phyloP scores from a whole-genome alignment of 495 filamentous ascomycete species.

The Staphylotrichum longicolle region DNA sequence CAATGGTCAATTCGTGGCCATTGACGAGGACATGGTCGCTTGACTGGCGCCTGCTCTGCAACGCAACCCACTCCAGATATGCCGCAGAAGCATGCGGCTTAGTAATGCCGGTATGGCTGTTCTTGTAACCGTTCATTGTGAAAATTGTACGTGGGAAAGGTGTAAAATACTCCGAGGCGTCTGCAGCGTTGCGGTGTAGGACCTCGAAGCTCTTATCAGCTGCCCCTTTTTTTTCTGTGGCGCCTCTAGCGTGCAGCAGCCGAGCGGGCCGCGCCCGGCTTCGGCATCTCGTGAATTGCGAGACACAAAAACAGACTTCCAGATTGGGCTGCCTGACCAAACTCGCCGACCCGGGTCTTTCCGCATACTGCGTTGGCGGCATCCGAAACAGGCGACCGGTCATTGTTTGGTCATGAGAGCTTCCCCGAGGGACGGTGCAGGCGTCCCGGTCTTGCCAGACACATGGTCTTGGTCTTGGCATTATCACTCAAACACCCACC shows the following conservation, averaged over 20 bases:
- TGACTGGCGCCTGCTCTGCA: background rate
- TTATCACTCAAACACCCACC: too few species aligned
- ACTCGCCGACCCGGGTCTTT: background rate
- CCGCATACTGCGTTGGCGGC: too few species aligned
- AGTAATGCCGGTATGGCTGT: too few species aligned
- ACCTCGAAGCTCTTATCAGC: background rate
- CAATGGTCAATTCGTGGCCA: constrained; percentile 14
- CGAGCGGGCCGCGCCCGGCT: background rate
- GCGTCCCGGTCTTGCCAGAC: too few species aligned
- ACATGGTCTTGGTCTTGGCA: too few species aligned
- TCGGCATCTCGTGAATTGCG: background rate
- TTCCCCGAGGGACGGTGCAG: too few species aligned
- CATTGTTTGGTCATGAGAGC: too few species aligned
- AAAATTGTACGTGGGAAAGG: too few species aligned
- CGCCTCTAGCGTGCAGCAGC: constrained; percentile 2
- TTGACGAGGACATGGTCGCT: constrained; percentile 3
- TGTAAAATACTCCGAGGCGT: too few species aligned
- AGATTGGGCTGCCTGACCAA: background rate
- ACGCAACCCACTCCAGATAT: constrained; percentile 17
- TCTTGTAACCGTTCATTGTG: too few species aligned
- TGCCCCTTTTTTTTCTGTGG: constrained; percentile 1
- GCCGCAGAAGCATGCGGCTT: constrained; percentile 18
- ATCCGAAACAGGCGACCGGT: too few species aligned
- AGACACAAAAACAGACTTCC: background rate
- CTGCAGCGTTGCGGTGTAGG: too few species aligned